phyloP scores from a whole-genome alignment of 768 basidiomycete genomes.

The Mycena belliarum region DNA sequence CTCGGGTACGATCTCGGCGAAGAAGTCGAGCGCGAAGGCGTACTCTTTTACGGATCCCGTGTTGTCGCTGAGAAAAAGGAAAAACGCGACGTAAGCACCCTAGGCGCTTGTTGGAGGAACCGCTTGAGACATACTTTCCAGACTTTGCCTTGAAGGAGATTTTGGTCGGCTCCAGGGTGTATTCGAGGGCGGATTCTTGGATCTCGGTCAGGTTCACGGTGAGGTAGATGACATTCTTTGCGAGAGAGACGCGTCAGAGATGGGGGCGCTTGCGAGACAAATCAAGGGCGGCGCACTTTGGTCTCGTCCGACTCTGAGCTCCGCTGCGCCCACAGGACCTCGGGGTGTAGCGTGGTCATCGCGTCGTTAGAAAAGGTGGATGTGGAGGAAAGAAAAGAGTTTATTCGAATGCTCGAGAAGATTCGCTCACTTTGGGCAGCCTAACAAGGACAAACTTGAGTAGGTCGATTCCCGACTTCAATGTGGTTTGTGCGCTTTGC shows the following conservation, averaged over 20 bases:
- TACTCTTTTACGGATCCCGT: conserved; percentile 58
- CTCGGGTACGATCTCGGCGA: conserved; percentile 73
- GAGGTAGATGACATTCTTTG: conserved; percentile 82
- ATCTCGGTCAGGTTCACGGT: conserved; percentile 86
- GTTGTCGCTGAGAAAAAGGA: conserved; percentile 25
- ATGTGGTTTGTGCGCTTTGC: conserved; percentile 55
- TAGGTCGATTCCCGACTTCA: background rate
- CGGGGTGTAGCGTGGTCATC: conserved; percentile 66
- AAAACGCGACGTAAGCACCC: conserved; percentile 11
- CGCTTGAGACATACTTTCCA: conserved; percentile 50
- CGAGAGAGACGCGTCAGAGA: conserved; percentile 23
- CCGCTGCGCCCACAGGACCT: conserved; percentile 94
- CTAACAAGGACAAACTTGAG: background rate
- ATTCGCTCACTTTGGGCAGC: background rate
- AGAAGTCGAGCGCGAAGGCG: conserved; percentile 77
- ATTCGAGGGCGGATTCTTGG: conserved; percentile 55
- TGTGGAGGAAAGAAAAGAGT: conserved; percentile 25
- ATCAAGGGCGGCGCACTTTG: conserved; percentile 52
- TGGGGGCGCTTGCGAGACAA: conserved; percentile 3
- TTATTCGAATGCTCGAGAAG: no score
- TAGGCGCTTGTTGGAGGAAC: background rate
- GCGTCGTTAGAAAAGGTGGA: conserved; percentile 26
- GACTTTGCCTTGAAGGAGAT: conserved; percentile 68
- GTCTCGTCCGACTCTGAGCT: conserved; percentile 62
- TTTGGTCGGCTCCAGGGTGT: conserved; percentile 53